phyloP scores from a whole-genome alignment of 2,329 filamentous ascomycete genomes.

The Samsoniella hepiali region DNA sequence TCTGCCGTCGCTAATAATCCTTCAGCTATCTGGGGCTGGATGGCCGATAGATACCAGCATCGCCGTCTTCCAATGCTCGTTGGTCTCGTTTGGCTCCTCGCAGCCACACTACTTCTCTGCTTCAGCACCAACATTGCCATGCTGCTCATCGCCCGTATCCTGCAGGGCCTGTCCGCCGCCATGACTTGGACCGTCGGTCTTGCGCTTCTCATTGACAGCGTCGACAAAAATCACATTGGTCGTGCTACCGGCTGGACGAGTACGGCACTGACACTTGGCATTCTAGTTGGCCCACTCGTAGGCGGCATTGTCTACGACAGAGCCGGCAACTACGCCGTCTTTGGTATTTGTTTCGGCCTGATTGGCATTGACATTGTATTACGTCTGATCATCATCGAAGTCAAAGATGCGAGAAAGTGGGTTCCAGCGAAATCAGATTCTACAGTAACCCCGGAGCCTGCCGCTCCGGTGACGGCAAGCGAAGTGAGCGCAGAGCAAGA shows the following conservation, averaged over 20 bases:
- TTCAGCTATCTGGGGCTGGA: conserved; percentile 35
- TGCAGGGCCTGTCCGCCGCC: conserved; percentile 34
- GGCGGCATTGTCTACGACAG: conserved; percentile 34
- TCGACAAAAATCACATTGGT: conserved; percentile 31
- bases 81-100: conserved; percentile 30
- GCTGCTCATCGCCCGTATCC: conserved; percentile 31
- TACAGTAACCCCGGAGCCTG: conserved; percentile 2
- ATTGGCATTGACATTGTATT: conserved; percentile 32
- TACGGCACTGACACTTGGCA: conserved; percentile 32
- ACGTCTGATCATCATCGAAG: conserved; percentile 33
- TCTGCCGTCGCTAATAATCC: background rate
- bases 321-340: conserved; percentile 34
- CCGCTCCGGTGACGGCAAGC: background rate
- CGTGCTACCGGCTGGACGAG: conserved; percentile 35
- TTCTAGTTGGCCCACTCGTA: conserved; percentile 31
- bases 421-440: conserved; percentile 15
- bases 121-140: conserved; percentile 31
- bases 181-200: conserved; percentile 37
- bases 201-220: conserved; percentile 35
- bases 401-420: conserved; percentile 32
- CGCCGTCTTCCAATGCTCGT: conserved; percentile 33
- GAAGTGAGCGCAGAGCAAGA: background rate
- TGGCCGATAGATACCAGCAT: conserved; percentile 34
- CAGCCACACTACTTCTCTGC: conserved; percentile 33
- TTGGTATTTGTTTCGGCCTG: conserved; percentile 36